Conservation (phyloP, 2,329 filamentous ascomycete species). For the Orbilia quercus region DNA sequence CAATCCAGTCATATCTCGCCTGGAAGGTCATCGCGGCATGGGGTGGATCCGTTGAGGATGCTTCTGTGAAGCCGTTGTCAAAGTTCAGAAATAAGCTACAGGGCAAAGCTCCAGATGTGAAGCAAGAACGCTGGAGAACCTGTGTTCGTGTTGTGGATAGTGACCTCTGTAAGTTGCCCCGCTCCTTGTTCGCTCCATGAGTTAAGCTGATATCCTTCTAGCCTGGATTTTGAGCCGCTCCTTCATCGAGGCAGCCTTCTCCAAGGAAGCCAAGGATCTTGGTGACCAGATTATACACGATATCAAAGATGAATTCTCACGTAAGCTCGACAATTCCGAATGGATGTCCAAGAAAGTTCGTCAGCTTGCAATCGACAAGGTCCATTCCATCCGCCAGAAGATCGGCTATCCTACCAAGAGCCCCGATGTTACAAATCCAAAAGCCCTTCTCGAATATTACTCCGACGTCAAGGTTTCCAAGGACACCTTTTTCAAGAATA, state of each 20-base stretch:
- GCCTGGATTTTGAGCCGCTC: constrained; percentile 67
- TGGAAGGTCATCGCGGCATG: constrained; percentile 73
- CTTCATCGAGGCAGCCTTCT: constrained; percentile 76
- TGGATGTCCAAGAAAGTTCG: constrained; percentile 75
- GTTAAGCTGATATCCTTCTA: neutral
- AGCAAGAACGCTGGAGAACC: constrained; percentile 74
- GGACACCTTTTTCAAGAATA: constrained; percentile 71
- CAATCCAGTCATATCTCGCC: constrained; percentile 72
- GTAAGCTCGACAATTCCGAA: constrained; percentile 69
- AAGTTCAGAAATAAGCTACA: constrained; percentile 72
- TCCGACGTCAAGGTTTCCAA: constrained; percentile 67
- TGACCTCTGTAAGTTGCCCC: constrained; percentile 75
- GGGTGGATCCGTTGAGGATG: constrained; percentile 69
- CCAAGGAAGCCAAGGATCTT: constrained; percentile 73
- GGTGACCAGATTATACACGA: constrained; percentile 77
- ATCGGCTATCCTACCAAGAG: constrained; percentile 75
- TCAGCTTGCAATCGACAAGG: constrained; percentile 72
- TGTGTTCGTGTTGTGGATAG: constrained; percentile 71
- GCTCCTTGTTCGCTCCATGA: neutral
- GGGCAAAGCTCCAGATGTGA: constrained; percentile 73
- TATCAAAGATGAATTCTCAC: constrained; percentile 74
- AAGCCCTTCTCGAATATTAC: constrained; percentile 71
- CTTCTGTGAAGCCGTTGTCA: constrained; percentile 70
- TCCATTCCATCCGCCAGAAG: constrained; percentile 75
- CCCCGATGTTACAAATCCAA: constrained; percentile 72